Percentiles rank a stretch among this genome's conserved stretches.
These are phyloP conservation scores for Ploettnerulaceae sp. DNA, from an alignment of 2,329 filamentous ascomycete species.

Conservation along the genomic window DNA sequence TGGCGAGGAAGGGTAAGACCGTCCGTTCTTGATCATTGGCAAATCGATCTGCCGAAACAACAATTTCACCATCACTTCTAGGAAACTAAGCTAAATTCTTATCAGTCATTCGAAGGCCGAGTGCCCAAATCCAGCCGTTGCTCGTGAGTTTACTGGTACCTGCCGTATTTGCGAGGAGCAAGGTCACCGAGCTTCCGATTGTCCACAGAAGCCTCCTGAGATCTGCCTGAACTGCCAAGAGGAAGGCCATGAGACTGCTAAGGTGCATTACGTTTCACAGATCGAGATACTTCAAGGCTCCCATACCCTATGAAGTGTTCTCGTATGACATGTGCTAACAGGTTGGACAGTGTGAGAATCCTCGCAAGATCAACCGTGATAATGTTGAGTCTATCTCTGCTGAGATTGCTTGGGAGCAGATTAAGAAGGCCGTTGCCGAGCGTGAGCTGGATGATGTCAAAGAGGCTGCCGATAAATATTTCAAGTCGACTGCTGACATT, in stretches of 20 bases:
- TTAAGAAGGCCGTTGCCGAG: conserved; percentile 48
- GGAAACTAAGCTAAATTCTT: conserved; percentile 3
- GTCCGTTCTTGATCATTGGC: no score
- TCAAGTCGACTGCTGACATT: conserved; percentile 53
- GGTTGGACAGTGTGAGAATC: conserved; percentile 52
- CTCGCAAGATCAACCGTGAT: conserved; percentile 53
- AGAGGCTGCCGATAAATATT: conserved; percentile 53
- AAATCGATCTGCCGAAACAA: no score
- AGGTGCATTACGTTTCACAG: no score
- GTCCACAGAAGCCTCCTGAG: conserved; percentile 52
- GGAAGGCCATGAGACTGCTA: conserved; percentile 49
- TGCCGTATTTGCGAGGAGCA: conserved; percentile 53
- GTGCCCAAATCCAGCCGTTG: conserved; percentile 51
- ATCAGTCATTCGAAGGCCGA: conserved; percentile 57
- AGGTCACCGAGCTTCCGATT: conserved; percentile 57
- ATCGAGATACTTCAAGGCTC: no score
- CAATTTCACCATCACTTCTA: neutral
- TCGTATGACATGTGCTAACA: neutral
- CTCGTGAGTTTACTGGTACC: conserved; percentile 45
- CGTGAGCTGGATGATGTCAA: conserved; percentile 61
- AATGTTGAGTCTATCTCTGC: conserved; percentile 44
- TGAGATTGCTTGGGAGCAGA: conserved; percentile 54
- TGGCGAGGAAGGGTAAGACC: conserved; percentile 53
- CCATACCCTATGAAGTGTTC: no score
- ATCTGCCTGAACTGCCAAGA: conserved; percentile 58